phyloP scores from a whole-genome alignment of 108 stramenopile species.

The Nitzschia sp. region DNA sequence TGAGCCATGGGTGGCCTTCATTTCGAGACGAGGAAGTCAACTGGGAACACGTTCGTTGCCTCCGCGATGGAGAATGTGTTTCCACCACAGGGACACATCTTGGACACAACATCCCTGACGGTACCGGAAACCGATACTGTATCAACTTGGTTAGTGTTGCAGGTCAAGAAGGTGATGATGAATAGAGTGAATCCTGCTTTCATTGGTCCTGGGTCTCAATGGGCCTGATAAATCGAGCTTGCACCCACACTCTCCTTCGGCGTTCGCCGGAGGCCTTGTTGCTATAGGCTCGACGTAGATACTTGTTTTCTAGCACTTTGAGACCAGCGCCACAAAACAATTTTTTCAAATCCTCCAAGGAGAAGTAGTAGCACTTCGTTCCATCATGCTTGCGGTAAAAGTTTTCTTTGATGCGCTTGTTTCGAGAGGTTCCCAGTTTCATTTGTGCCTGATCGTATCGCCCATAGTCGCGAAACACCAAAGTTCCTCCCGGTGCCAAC shows the following conservation, averaged over 20 bases:
- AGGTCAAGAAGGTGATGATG: slow-evolving; percentile 46
- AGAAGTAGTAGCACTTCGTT: slow-evolving; percentile 74
- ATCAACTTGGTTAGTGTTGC: slow-evolving; percentile 91
- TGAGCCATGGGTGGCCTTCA: slow-evolving; percentile 76
- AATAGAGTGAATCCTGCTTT: neutral
- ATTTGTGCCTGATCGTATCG: slow-evolving; percentile 85
- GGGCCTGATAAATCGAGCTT: slow-evolving; percentile 54
- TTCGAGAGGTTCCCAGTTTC: slow-evolving; percentile 49
- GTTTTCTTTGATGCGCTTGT: slow-evolving; percentile 61
- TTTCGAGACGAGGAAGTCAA: slow-evolving; percentile 88
- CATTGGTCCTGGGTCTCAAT: neutral
- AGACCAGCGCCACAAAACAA: slow-evolving; percentile 59
- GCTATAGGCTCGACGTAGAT: slow-evolving; percentile 49
- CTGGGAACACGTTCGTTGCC: slow-evolving; percentile 87
- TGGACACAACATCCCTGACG: slow-evolving; percentile 81
- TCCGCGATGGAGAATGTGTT: slow-evolving; percentile 82
- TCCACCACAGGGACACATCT: slow-evolving; percentile 83
- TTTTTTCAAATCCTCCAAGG: slow-evolving; percentile 56
- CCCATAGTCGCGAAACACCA: slow-evolving; percentile 88
- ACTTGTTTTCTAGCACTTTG: slow-evolving; percentile 62
- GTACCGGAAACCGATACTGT: slow-evolving; percentile 83
- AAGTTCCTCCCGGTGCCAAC: slow-evolving; percentile 61
- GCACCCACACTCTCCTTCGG: slow-evolving; percentile 78
- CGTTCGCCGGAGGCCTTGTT: slow-evolving; percentile 53
- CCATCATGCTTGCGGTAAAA: slow-evolving; percentile 63